Conservation (phyloP, 106 monocot species). For the Iris macrosiphon region DNA sequence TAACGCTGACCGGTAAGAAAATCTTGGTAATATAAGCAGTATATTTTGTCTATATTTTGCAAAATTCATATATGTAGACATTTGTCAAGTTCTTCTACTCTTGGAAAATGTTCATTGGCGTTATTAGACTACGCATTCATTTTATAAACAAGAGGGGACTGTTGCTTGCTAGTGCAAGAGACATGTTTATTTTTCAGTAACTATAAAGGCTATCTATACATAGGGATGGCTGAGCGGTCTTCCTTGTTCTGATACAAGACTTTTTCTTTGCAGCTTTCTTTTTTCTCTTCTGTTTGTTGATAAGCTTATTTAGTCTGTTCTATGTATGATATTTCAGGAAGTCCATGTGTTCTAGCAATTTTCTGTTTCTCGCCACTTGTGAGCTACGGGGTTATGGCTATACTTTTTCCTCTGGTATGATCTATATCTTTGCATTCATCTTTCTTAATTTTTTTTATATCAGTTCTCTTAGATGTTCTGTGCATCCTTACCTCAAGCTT, state of each 20-base stretch:
- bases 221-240: no score
- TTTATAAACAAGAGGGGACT: no score
- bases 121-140: no score
- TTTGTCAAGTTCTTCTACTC: no score
- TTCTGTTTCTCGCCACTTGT: constrained; percentile 86
- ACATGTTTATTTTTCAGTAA: no score
- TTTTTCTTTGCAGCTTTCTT: background rate
- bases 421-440: background rate
- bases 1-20: no score
- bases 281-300: background rate
- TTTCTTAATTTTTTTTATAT: background rate
- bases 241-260: background rate
- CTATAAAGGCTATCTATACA: no score
- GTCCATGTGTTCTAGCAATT: constrained; percentile 84
- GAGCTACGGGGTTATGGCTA: constrained; percentile 90
- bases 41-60: no score
- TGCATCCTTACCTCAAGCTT: background rate
- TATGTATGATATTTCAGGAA: constrained; percentile 47
- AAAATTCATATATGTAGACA: no score
- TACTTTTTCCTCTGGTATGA: constrained; percentile 92
- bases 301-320: background rate
- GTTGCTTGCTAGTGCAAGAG: no score
- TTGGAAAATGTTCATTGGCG: no score
- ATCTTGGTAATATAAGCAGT: no score
- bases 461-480: background rate